A percentile compares a stretch with the other conserved stretches of the same genome.
Evolutionary conservation across 345 rosid genomes (phyloP).

Genomic region (Eucalyptus marginata): DNA sequence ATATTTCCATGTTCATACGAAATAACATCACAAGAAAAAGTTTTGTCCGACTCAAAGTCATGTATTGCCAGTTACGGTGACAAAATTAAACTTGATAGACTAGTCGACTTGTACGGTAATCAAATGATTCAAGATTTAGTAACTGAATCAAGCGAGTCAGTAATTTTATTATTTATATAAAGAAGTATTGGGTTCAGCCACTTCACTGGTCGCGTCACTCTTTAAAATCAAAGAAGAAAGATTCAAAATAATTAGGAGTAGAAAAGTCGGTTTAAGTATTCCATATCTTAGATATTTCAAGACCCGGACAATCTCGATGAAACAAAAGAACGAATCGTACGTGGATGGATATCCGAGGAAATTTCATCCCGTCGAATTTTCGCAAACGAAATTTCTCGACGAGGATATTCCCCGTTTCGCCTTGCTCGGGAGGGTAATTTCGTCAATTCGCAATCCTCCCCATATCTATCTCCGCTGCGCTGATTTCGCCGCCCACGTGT

Average conservation of each 20-base stretch:
- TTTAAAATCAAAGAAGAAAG: too few species aligned
- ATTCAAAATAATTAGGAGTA: too few species aligned
- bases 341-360: neutral
- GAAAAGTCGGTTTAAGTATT: too few species aligned
- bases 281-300: too few species aligned
- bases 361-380: neutral
- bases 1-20: neutral
- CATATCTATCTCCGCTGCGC: neutral
- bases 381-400: neutral
- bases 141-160: accelerated
- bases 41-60: accelerated
- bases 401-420: neutral
- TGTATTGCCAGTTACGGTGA: accelerated
- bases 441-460: neutral
- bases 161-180: too few species aligned
- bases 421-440: neutral
- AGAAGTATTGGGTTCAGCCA: too few species aligned
- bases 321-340: neutral
- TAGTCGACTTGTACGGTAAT: neutral
- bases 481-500: neutral
- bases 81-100: accelerated
- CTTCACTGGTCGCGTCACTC: accelerated
- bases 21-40: neutral
- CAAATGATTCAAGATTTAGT: neutral
- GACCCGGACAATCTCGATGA: neutral